These are phyloP conservation scores for Alternaria viburni DNA, from an alignment of 2,329 filamentous ascomycete genomes.

Conservation along the genomic window DNA sequence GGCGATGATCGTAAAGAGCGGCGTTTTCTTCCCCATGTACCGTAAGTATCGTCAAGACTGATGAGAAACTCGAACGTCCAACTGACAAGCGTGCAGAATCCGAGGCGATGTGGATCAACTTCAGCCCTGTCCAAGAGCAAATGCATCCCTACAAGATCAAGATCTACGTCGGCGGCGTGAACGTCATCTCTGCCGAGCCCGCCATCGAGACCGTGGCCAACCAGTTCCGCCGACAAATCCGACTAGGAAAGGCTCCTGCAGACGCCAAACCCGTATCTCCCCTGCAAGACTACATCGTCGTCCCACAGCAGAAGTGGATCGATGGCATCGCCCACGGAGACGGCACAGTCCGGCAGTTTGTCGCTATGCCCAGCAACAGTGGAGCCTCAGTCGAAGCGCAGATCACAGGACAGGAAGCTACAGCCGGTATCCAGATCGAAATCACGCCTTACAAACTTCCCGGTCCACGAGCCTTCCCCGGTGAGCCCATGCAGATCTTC, in stretches of 20 bases:
- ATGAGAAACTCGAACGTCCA: not conserved
- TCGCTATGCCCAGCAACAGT: constrained; percentile 53
- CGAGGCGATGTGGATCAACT: constrained; percentile 55
- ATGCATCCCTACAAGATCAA: constrained; percentile 45
- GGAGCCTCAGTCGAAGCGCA: constrained; percentile 57
- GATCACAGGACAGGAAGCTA: constrained; percentile 51
- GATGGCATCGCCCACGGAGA: constrained; percentile 49
- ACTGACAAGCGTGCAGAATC: constrained; percentile 27
- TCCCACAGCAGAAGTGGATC: constrained; percentile 50
- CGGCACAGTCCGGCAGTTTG: constrained; percentile 56
- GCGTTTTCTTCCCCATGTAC: constrained; percentile 57
- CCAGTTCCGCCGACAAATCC: constrained; percentile 1
- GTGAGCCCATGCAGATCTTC: not conserved
- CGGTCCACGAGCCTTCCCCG: not conserved
- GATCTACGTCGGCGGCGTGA: constrained; percentile 51
- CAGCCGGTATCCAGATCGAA: constrained; percentile 55
- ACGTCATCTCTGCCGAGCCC: constrained; percentile 51
- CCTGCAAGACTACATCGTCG: constrained; percentile 54
- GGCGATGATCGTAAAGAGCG: constrained; percentile 50
- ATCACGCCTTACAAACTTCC: constrained; percentile 37
- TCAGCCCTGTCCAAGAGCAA: constrained; percentile 16
- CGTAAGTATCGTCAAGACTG: constrained; percentile 47
- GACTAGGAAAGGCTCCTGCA: not conserved
- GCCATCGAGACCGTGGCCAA: not conserved
- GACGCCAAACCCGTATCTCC: not conserved